Conservation (phyloP, 768 basidiomycete species). For the Lentinula lateritia region DNA sequence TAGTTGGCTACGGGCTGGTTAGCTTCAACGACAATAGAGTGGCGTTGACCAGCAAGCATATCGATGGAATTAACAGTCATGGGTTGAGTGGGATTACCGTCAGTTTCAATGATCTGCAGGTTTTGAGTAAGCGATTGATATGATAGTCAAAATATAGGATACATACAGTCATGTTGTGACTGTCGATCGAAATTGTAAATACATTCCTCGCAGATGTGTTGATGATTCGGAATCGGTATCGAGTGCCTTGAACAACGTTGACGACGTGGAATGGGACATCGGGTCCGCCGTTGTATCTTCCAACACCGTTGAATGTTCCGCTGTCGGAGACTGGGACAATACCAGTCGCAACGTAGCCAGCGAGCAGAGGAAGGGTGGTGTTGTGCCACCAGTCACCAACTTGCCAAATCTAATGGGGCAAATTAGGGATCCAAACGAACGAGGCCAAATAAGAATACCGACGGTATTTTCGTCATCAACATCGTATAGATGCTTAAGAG, state of each 20-base stretch:
- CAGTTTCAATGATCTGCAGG: constrained; percentile 30
- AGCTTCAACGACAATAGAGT: constrained; percentile 25
- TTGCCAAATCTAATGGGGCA: constrained; percentile 4
- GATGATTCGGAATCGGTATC: constrained; percentile 45
- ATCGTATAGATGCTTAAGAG: constrained; percentile 35
- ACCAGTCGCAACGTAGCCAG: constrained; percentile 14
- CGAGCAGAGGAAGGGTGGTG: constrained; percentile 19
- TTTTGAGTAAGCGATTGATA: constrained; percentile 11
- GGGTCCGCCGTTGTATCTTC: constrained; percentile 35
- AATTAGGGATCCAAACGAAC: not conserved
- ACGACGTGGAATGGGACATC: constrained; percentile 30
- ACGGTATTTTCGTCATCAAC: constrained; percentile 29
- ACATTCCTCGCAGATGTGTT: constrained; percentile 30
- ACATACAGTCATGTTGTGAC: constrained; percentile 29
- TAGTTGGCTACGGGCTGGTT: constrained; percentile 42
- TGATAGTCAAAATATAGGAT: not conserved
- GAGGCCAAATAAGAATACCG: not conserved
- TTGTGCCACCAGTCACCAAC: constrained; percentile 19
- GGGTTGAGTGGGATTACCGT: constrained; percentile 24
- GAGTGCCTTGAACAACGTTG: constrained; percentile 26
- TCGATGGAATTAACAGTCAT: not conserved
- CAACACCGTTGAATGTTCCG: constrained; percentile 40
- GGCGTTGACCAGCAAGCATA: constrained; percentile 14
- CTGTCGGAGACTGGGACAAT: constrained; percentile 28
- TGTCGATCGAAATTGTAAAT: constrained; percentile 33